Base-by-base conservation (phyloP, 148 eudicot species). In the Persicaria maculosa region DNA sequence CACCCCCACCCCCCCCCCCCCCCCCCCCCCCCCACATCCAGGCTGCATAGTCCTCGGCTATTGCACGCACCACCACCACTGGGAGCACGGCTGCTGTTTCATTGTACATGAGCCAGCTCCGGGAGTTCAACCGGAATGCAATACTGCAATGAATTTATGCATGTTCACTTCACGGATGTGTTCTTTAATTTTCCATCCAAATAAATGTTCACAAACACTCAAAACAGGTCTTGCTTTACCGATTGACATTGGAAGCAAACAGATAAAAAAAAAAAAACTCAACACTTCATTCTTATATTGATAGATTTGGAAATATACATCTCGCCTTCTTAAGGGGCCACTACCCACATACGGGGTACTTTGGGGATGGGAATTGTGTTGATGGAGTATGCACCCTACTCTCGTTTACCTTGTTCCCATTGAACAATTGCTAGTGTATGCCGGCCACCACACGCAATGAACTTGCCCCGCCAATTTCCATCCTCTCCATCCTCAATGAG, bases 391-490 rank as follows among this genome's bases (percentile, higher is more conserved):
- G 46, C 46, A 14, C 25, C 73, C 43, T 57, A 47, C 47, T 85
- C 81, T 44, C 74, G 50, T 74, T 68, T 79, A 57, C 77, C 68
- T 20, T 79, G 20, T 44, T 77, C 81, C 99, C 97, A 89, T 78
- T 90, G 83, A 44, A 89, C 91, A 2, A 88, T 59, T 7, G 97
- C 94, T 62, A 96, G 74, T 12, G 97, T 96, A 78, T 96, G 99
- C 15, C 99, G 97, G 65, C 99, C 99, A 59, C 99, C 97, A 79
- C 97, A 90, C 17, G 97, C 99, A 44, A 96, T 92, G 20, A 86
- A 84, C 73, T 86, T 89, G 48, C 97, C 94, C 57, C 85, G 84
- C 97, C 97, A 96, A 16, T 71, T 81, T 44, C 93, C 97, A 75
- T 81, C 83, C 6, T 74, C 68, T 58, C 71, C 81, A 25, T 78